phyloP scores from a whole-genome alignment of 371 early-diverging fungal genomes.

The Thermomucor indicae-seudaticae region DNA sequence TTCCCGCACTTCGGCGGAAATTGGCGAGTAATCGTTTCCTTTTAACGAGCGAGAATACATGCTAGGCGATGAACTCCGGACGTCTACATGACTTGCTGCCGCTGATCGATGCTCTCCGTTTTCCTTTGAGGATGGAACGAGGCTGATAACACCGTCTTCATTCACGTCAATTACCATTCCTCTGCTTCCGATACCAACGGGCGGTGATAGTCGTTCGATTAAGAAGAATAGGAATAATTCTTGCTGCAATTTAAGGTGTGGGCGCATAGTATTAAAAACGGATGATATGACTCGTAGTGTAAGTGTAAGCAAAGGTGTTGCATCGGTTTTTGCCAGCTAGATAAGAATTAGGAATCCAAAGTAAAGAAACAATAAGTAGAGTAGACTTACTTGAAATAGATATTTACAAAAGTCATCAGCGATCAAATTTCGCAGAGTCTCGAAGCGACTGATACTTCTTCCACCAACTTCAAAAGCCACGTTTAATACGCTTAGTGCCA shows the following conservation, averaged over 20 bases:
- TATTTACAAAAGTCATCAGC: constrained; percentile 84
- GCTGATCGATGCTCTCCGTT: neutral
- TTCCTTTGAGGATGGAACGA: constrained; percentile 9
- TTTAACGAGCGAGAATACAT: constrained; percentile 28
- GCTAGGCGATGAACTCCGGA: constrained; percentile 38
- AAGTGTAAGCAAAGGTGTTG: constrained; percentile 55
- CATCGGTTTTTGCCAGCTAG: constrained; percentile 58
- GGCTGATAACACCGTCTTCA: constrained; percentile 35
- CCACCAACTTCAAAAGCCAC: constrained; percentile 87
- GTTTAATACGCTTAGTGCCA: constrained; percentile 78
- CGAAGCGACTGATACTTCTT: constrained; percentile 67
- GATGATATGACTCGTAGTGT: constrained; percentile 66
- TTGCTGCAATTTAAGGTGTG: constrained; percentile 70
- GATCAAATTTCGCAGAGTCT: constrained; percentile 64
- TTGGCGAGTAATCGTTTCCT: constrained; percentile 42
- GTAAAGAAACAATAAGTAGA: constrained; percentile 8
- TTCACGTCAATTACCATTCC: constrained; percentile 30
- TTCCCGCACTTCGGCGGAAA: constrained; percentile 78
- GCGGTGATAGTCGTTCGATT: constrained; percentile 59
- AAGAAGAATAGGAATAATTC: constrained; percentile 78
- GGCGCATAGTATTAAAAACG: constrained; percentile 70
- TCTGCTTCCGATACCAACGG: constrained; percentile 37
- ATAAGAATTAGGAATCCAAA: neutral
- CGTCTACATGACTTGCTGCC: constrained; percentile 14
- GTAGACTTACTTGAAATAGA: constrained; percentile 67